These are phyloP conservation scores for Conidiobolus incongruus DNA, from an alignment of 371 early-diverging fungal genomes.

Conservation along the genomic window DNA sequence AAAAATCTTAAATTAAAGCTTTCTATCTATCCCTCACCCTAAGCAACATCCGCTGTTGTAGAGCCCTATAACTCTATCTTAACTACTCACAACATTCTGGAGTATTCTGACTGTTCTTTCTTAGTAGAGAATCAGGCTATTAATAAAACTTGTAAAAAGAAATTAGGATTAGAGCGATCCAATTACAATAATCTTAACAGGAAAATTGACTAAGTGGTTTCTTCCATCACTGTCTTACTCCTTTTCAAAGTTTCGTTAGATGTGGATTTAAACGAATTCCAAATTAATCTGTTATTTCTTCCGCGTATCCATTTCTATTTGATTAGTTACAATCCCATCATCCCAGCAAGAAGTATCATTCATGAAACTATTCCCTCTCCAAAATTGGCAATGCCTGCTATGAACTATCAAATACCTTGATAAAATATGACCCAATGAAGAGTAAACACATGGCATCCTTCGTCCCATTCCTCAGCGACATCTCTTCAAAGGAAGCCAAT, in stretches of 20 bases:
- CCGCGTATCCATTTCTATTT: slow-evolving; percentile 94
- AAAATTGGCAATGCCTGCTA: slow-evolving; percentile 86
- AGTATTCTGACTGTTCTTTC: slow-evolving; percentile 97
- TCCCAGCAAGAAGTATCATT: slow-evolving; percentile 71
- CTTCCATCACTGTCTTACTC: slow-evolving; percentile 97
- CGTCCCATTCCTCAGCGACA: slow-evolving; percentile 84
- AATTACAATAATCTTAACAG: slow-evolving; percentile 96
- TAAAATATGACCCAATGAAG: slow-evolving; percentile 81
- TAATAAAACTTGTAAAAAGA: slow-evolving; percentile 97
- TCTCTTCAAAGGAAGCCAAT: slow-evolving; percentile 68
- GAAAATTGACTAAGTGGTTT: slow-evolving; percentile 97
- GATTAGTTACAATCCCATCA: slow-evolving; percentile 86
- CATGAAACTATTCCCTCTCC: slow-evolving; percentile 75
- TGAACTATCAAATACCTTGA: slow-evolving; percentile 89
- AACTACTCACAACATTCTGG: slow-evolving; percentile 96
- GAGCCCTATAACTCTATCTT: slow-evolving; percentile 98
- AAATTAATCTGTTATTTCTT: slow-evolving; percentile 93
- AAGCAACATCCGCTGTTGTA: slow-evolving; percentile 93
- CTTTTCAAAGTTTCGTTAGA: slow-evolving; percentile 94
- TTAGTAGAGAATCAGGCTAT: slow-evolving; percentile 98
- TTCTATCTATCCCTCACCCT: slow-evolving; percentile 98
- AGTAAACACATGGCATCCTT: slow-evolving; percentile 95
- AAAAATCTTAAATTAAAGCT: slow-evolving; percentile 98
- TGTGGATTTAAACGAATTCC: slow-evolving; percentile 93
- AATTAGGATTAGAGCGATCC: slow-evolving; percentile 94